Base-by-base conservation (phyloP, 805 yeast species). In the Metschnikowia gruessii region DNA sequence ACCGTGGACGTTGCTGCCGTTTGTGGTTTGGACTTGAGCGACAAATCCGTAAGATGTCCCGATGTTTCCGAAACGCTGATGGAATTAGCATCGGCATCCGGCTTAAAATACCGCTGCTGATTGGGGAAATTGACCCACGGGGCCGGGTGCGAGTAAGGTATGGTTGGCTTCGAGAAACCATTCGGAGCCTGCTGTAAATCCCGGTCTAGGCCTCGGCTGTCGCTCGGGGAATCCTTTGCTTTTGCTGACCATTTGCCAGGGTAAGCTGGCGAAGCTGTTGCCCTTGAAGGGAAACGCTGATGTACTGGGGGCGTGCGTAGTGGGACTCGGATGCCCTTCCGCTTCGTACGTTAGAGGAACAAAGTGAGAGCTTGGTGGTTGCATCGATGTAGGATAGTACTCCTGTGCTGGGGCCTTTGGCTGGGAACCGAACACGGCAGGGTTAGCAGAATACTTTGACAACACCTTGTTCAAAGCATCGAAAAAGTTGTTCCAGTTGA, bases 401-500 rank as follows among this genome's bases (percentile, higher is more conserved):
- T 35, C 36, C 18, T 11, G 32, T 32, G 26, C 18, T 12, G 11
- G 24, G 2, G 42, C 12, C 42, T 39, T 39, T 16, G 26, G 18
- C 4, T 39, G 8, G 3, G 22, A 5, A 11, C 35, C 26, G 17
- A 39, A 39, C 3, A 39, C 34, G n/a, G 47, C 52, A 6, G 58
- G 55, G 37, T 56, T 57, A 16, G 50, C 50, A 12, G 72, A 64
- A 57, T 83, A 83, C 61, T 83, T 83, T 29, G 81, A 67, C 29
- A 81, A 69, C 12, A 83, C 83, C 56, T 79, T 82, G 21, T 65
- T 61, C 42, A 83, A 57, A 0, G 88, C 88, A 26, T 64, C 69
- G 32, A 68, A 75, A 21, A 83, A 63, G 37, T 73, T 69, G 17
- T 60, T 56, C 89, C 89, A 83, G 21, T 69, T 68, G 55, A 83